Conservation (phyloP, 192 early-diverging fungal species). For the Podila clonocystis region DNA sequence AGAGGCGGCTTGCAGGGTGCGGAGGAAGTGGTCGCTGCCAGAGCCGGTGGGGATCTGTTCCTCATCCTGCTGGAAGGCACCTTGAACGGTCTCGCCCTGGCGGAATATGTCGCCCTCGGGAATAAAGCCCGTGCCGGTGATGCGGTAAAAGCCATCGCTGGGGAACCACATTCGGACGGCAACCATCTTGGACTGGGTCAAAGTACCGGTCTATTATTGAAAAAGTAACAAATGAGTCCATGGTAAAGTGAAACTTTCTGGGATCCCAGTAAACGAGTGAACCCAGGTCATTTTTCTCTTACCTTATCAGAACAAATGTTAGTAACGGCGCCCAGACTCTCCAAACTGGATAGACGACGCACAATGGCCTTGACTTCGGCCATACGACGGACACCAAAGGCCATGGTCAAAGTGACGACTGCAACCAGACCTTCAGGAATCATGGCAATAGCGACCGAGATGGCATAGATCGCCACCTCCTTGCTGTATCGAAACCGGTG, state of each 20-base stretch:
- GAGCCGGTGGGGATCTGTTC: slow-evolving; percentile 47
- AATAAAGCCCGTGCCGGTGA: slow-evolving; percentile 72
- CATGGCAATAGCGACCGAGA: slow-evolving; percentile 87
- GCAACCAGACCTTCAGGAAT: slow-evolving; percentile 95
- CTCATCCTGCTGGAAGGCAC: slow-evolving; percentile 23
- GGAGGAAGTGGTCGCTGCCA: slow-evolving; percentile 52
- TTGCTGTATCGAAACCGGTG: slow-evolving; percentile 66
- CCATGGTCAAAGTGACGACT: slow-evolving; percentile 93
- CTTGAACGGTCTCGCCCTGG: slow-evolving; percentile 34
- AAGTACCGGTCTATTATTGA: slow-evolving; percentile 75
- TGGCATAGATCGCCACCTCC: slow-evolving; percentile 75
- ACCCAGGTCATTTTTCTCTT: neutral
- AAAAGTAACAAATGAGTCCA: too few relatives aligned
- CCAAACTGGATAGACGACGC: slow-evolving; percentile 85
- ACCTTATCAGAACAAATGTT: slow-evolving; percentile 94
- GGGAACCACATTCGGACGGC: slow-evolving; percentile 83
- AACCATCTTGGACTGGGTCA: slow-evolving; percentile 96
- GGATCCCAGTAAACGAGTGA: too few relatives aligned
- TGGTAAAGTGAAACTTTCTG: too few relatives aligned
- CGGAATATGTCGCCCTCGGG: slow-evolving; percentile 60
- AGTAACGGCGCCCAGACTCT: slow-evolving; percentile 90
- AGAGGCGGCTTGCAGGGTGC: slow-evolving; percentile 65
- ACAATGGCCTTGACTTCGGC: slow-evolving; percentile 88
- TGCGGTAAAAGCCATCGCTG: slow-evolving; percentile 73
- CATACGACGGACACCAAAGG: slow-evolving; percentile 87